Evolutionary conservation across 2,329 filamentous ascomycete species (phyloP), one percentile per base, ranked within the genome.

Genomic region (Endoconidiophora polonica): DNA sequence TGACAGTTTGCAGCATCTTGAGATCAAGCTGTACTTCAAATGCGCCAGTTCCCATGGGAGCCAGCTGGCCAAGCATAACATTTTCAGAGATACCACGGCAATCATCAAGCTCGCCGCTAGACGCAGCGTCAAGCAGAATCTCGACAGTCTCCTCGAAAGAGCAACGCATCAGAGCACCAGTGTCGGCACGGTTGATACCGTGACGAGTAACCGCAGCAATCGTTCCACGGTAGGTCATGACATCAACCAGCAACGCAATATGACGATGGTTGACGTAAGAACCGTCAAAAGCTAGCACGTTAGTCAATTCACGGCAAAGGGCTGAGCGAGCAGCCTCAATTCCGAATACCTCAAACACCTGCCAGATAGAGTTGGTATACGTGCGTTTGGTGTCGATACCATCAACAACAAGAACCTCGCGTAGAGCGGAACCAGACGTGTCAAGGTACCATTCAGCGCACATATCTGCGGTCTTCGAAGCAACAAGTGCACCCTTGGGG

Each of bases 101-200:
- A 66, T 98, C 91, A 61, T 98, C 91, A 29, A 98, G 74, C 65
- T 98, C 91, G 62, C 91, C 91, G 46, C 86, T 86, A 14, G 87
- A 86, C 22, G 91, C 91, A 54, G 91, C 93, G 62, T 98, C 91
- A 18, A 98, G 78, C 48, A 98, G 72, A 71, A 98, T 98, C 63
- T 98, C 93, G 39, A 98, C 91, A 0, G 91, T 98, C 66, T 98
- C 93, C 67, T 98, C 91, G 68, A 98, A 98, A 2, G 91, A 98
- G 73, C 93, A 98, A 65, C 91, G 83, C 91, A 98, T 98, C 59
- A 98, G 74, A 7, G 91, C 93, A 71, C 91, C 91, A 55, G 93
- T 98, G 62, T 98, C 91, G 23, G 90, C 86, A 59, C 91, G 81
- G 70, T 98, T 98, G 70, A 98, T 98, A 68, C 91, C 91, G 63